Evolutionary conservation across 495 filamentous ascomycete species (phyloP).

Genomic region (Saxophila tyrrhenica): DNA sequence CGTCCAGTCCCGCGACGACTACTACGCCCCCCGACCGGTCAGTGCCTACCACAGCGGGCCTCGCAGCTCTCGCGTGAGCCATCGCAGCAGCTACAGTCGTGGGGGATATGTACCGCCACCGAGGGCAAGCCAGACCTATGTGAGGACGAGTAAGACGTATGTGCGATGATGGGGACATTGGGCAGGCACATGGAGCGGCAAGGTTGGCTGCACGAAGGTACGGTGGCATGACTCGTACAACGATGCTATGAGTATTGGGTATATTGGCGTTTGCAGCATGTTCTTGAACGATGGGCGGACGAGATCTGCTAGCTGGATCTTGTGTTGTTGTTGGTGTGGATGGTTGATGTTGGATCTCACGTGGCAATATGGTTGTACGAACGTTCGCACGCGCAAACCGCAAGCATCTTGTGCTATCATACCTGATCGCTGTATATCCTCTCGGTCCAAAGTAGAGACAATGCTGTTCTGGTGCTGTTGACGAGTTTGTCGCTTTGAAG

Average conservation of each 20-base stretch:
- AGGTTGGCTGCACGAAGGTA: background rate
- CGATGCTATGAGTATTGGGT: background rate
- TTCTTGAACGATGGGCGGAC: background rate
- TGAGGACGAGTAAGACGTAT: slow-evolving; percentile 13
- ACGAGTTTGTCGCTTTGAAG: too few relatives aligned
- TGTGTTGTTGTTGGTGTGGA: background rate
- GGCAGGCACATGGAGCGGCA: too few relatives aligned
- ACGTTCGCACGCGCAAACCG: too few relatives aligned
- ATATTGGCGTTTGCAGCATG: background rate
- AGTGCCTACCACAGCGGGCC: slow-evolving; percentile 12
- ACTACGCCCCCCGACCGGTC: slow-evolving; percentile 9
- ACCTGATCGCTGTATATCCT: too few relatives aligned
- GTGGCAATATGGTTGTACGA: too few relatives aligned
- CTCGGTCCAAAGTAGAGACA: too few relatives aligned
- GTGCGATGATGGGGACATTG: slow-evolving; percentile 7
- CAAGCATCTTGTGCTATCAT: too few relatives aligned
- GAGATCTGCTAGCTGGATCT: background rate
- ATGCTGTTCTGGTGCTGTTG: too few relatives aligned
- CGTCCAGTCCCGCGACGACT: background rate
- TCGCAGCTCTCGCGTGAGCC: slow-evolving; percentile 3
- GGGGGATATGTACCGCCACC: too few relatives aligned
- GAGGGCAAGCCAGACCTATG: background rate
- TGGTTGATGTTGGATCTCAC: background rate
- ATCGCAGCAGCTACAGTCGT: slow-evolving; percentile 1
- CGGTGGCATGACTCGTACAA: background rate